These are phyloP conservation scores for Fusarium bactridioides DNA, from an alignment of 2,329 filamentous ascomycete genomes.

Conservation along the genomic window DNA sequence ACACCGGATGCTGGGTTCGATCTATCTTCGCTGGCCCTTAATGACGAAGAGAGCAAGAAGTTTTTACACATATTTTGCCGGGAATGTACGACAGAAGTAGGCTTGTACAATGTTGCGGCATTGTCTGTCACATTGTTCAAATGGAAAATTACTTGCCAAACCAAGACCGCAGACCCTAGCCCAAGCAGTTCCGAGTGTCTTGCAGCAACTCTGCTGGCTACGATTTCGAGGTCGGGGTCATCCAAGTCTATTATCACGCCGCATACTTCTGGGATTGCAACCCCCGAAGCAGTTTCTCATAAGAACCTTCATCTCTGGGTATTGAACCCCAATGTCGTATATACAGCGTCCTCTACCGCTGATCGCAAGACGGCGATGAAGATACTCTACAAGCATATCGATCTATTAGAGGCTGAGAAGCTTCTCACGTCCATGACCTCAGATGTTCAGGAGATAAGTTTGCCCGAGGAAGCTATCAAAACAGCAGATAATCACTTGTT, in stretches of 20 bases:
- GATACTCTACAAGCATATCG: constrained; percentile 59
- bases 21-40: constrained; percentile 41
- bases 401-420: constrained; percentile 53
- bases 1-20: constrained; percentile 43
- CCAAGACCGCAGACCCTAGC: constrained; percentile 24
- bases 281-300: background rate
- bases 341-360: constrained; percentile 52
- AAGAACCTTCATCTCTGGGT: constrained; percentile 61
- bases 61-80: constrained; percentile 55
- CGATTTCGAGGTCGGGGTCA: constrained; percentile 63
- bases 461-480: constrained; percentile 60
- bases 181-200: constrained; percentile 60
- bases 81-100: constrained; percentile 56
- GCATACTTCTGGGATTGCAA: constrained; percentile 25
- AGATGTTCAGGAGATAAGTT: constrained; percentile 65
- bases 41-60: constrained; percentile 34
- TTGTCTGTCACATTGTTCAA: constrained; percentile 63
- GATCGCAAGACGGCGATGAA: constrained; percentile 56
- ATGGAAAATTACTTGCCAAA: constrained; percentile 61
- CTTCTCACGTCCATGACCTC: constrained; percentile 61
- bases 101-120: constrained; percentile 55
- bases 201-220: constrained; percentile 60
- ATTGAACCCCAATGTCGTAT: constrained; percentile 63
- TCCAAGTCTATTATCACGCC: constrained; percentile 63
- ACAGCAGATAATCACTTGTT: constrained; percentile 55